A percentile compares a stretch with the other conserved stretches of the same genome.
Conservation (phyloP, 495 filamentous ascomycete genomes). For the Delitschia confertaspora region DNA sequence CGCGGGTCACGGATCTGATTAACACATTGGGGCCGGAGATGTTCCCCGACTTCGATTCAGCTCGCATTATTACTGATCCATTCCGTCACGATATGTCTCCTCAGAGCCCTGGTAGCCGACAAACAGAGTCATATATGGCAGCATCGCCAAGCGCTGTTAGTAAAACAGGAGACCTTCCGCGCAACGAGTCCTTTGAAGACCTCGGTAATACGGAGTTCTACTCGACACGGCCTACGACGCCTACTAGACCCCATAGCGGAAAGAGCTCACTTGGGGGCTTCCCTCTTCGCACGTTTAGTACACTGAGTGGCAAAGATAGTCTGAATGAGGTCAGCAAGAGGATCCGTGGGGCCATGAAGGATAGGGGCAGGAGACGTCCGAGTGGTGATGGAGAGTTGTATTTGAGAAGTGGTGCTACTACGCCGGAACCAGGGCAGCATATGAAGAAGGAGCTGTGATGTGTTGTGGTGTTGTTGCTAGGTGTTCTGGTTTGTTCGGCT, state of each 20-base stretch:
- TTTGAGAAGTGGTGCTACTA: conserved; percentile 30
- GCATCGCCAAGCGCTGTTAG: conserved; percentile 36
- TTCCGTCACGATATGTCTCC: conserved; percentile 45
- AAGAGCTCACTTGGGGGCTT: conserved; percentile 62
- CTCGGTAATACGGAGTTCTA: conserved; percentile 81
- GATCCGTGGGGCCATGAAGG: conserved; percentile 81
- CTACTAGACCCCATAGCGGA: conserved; percentile 55
- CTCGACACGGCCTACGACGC: conserved; percentile 69
- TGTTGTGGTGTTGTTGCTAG: too few species aligned
- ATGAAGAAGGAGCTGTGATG: too few species aligned
- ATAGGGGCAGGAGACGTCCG: conserved; percentile 65
- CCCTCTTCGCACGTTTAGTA: conserved; percentile 62
- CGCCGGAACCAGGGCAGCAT: too few species aligned
- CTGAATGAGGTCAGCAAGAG: conserved; percentile 76
- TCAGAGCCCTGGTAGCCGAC: conserved; percentile 32
- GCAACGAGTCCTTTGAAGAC: conserved; percentile 88
- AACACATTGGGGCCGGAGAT: conserved; percentile 93
- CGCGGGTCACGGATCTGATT: conserved; percentile 83
- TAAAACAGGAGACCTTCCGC: conserved; percentile 62
- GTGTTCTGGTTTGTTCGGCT: too few species aligned
- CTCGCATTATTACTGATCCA: conserved; percentile 63
- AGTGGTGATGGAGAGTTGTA: conserved; percentile 47
- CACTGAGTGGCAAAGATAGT: conserved; percentile 58
- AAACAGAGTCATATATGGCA: too few species aligned
- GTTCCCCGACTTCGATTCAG: conserved; percentile 89